Evolutionary conservation across 441 rosid genomes (phyloP), one percentile per base, ranked within the genome.

Genomic region (Raphanus hybrid): DNA sequence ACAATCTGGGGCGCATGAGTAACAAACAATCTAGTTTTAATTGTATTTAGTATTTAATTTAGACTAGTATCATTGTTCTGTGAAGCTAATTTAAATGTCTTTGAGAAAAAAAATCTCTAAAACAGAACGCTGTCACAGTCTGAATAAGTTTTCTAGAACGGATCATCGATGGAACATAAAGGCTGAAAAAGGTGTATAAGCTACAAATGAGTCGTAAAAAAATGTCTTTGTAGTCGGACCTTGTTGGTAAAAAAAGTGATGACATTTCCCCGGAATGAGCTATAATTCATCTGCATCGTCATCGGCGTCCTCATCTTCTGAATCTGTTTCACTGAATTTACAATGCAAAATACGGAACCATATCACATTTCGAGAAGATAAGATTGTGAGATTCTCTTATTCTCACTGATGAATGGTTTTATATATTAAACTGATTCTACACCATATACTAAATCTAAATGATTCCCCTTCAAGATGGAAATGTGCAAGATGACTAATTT

Each of bases 231-330:
- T 39, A 55, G 34, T 15, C 26, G 3, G 34, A 71, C 29, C 52
- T 43, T 18, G 70, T 26, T 62, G 60, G 50, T 4, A 64, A 39
- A 34, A 50, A 14, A 50, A 20, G 20, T 37, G 57, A 3, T 65
- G 4, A 57, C 43, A 70, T 34, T 69, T 59, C 6, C 57, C 52
- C 32, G 18, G 67, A 29, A 45, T 27, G 20, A 16, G 26, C 62
- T 78, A 78, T 54, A 78, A 54, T 54, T 78, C 81, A 68, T 78
- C 78, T 67, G 78, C 74, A 29, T 67, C 61, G 26, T 23, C 20
- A 18, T 18, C 73, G 1, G n/a, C 6, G 18, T 39, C 80, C 59
- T 78, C 78, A 52, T 54, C 61, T 9, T 78, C 81, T 16, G 74
- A 78, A 15, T 52, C 77, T 11, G 73, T 48, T 67, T 67, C 73